Evolutionary conservation across 768 basidiomycete genomes (phyloP), one percentile per base, ranked within the genome.

Genomic region (Amanita molliuscula): DNA sequence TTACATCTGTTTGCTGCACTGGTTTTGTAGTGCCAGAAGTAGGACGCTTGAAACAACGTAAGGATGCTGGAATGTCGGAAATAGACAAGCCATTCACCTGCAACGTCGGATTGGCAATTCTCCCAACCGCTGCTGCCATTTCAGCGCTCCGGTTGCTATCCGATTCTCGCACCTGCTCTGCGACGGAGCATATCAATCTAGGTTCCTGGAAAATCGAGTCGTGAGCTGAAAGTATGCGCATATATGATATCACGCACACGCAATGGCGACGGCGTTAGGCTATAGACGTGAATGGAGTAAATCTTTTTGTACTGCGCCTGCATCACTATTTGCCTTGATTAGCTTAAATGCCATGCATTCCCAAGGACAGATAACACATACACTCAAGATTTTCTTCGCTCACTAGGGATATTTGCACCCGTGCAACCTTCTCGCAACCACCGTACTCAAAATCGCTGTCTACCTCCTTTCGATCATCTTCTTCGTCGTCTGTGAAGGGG

Each of bases 371-470:
- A 7, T 4, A 40, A 33, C 36, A 66, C 77, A 50, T 51, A 88
- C 88, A 65, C 64, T 86, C 78, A 3, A 91, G 68, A 44, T 76
- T 72, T n/a, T 66, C 61, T 55, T 86, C 84, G 37, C 75, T 74
- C 6, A 82, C 83, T 13, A 90, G 64, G 6, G 79, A 62, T 10
- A 87, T 65, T 50, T 68, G 75, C 8, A 61, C 71, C 56, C 73
- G 69, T 15, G 65, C 59, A 9, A 79, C 73, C 16, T 73, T 69
- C 18, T 73, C 69, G 6, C 67, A 68, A 33, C 68, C 71, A 62
- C 44, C 43, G 31, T 36, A 46, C 38, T 52, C 56, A 29, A 57
- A 47, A 37, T 63, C 60, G 28, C 55, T 53, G 41, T 54, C 53
- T 3, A 9, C 42, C 18, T 36, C 35, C 26, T 37, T 28, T 18